phyloP scores from a whole-genome alignment of 495 filamentous ascomycete genomes.

The Penicillium mononematosum region DNA sequence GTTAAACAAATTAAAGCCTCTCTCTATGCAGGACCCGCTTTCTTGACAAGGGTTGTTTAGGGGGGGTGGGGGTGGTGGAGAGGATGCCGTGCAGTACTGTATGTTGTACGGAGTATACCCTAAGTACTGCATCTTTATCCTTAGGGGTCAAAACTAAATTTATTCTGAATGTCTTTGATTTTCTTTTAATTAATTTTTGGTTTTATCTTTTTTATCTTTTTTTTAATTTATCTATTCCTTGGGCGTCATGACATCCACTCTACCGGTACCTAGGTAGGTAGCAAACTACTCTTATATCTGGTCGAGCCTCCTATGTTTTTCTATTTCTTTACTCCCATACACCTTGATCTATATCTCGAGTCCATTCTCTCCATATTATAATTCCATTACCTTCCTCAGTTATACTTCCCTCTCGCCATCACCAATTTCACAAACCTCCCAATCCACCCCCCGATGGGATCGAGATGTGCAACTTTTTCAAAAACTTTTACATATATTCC shows the following conservation, averaged over 20 bases:
- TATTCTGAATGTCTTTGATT: slow-evolving; percentile 4
- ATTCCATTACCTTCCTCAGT: slow-evolving; percentile 1
- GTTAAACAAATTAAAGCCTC: slow-evolving; percentile 20
- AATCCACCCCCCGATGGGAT: slow-evolving; percentile 17
- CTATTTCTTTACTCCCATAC: not conserved
- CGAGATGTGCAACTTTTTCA: slow-evolving; percentile 75
- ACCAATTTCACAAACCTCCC: slow-evolving; percentile 3
- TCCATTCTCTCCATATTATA: slow-evolving; percentile 4
- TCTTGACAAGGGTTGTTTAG: slow-evolving; percentile 16
- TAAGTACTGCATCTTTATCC: slow-evolving; percentile 15
- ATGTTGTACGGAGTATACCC: not conserved
- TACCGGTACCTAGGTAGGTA: too few species aligned
- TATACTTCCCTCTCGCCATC: slow-evolving; percentile 6
- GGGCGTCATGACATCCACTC: slow-evolving; percentile 9
- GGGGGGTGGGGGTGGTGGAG: slow-evolving; percentile 13
- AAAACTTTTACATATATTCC: slow-evolving; percentile 76
- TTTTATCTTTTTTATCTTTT: slow-evolving; percentile 7
- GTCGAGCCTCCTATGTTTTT: slow-evolving; percentile 6
- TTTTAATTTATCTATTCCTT: slow-evolving; percentile 6
- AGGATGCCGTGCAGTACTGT: slow-evolving; percentile 22
- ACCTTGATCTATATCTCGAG: not conserved
- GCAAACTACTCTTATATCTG: slow-evolving; percentile 4
- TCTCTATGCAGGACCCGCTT: slow-evolving; percentile 30
- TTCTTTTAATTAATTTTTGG: not conserved
- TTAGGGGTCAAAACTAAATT: slow-evolving; percentile 16